Evolutionary conservation across 2,329 filamentous ascomycete species (phyloP), one percentile per base, ranked within the genome.

Genomic region (Monilinia polystroma): DNA sequence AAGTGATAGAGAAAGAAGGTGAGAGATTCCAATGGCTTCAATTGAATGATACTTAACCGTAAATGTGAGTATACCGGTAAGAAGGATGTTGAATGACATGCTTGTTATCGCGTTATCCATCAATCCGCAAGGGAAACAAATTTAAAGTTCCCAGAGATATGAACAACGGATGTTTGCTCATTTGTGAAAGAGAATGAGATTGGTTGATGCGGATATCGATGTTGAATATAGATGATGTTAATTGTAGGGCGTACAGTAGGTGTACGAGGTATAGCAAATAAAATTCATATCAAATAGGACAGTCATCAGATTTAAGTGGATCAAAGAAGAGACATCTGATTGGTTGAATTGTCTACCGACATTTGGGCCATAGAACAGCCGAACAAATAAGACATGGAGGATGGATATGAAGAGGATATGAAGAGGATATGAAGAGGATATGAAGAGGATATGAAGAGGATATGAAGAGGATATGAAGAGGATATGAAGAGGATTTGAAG

Each of bases 21-120:
- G 26, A 6, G 7, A 47, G 32, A 10, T 10, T 59, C 26, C 47
- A 18, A 5, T 59, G 32, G 41, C 41, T 59, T 47, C 26, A 32
- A n/a, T 47, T 29, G 41, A n/a, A 45, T 18, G 41, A 59, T n/a
- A 59, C 38, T 32, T 59, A 59, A 45, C 18, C 26, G 26, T 45
- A 47, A 58, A 20, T 10, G 20, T 26, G 12, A 47, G 41, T 7
- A 10, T 35, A 7, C 32, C 32, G 32, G 43, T 11, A 47, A n/a
- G 12, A 35, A 4, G n/a, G 5, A 47, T 23, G 16, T 45, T 5
- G 23, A 58, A 58, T 29, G 10, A 14, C 26, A 59, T 8, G 10
- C 10, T n/a, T 4, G 18, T n/a, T 29, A 47, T 47, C 43, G 12
- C 1, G 26, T n/a, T 47, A 0, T n/a, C 20, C 18, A 10, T 5